A percentile compares a stretch with the other conserved stretches of the same genome.
Conservation (phyloP, 2,329 filamentous ascomycete species). For the Penicillium aurantiogriseum region DNA sequence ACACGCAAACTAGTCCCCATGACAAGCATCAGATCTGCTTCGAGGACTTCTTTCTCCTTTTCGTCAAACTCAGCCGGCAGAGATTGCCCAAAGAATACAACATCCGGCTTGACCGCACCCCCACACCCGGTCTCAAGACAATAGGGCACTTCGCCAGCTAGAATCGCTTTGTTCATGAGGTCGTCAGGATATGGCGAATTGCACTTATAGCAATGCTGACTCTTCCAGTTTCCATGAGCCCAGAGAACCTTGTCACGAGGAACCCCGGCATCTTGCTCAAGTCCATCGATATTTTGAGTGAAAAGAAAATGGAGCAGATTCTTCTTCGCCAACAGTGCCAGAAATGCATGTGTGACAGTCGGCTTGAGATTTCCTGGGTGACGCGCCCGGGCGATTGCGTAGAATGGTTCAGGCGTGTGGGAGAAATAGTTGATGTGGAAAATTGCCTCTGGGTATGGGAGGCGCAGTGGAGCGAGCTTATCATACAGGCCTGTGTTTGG, state of each 20-base stretch:
- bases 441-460: constrained; percentile 80
- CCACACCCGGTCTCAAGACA: constrained; percentile 61
- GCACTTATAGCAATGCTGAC: constrained; percentile 80
- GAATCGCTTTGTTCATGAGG: constrained; percentile 66
- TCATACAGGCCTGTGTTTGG: constrained; percentile 83
- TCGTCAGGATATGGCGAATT: constrained; percentile 63
- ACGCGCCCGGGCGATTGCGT: constrained; percentile 77
- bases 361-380: constrained; percentile 82
- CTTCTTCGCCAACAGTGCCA: constrained; percentile 71
- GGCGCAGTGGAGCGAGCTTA: constrained; percentile 73
- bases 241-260: constrained; percentile 72
- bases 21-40: constrained; percentile 70
- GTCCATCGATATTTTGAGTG: constrained; percentile 88
- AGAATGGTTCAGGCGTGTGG: constrained; percentile 76
- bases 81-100: constrained; percentile 79
- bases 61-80: constrained; percentile 61
- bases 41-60: constrained; percentile 48
- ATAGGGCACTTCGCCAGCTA: constrained; percentile 63
- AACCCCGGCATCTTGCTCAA: constrained; percentile 79
- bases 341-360: constrained; percentile 79
- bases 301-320: constrained; percentile 75
- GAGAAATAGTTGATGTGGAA: constrained; percentile 84
- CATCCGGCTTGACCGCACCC: constrained; percentile 79
- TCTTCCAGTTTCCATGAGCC: constrained; percentile 83
- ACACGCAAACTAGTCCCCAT: constrained; percentile 79